Percentiles rank a stretch among this genome's conserved stretches.
These are phyloP conservation scores for Rhizopogon roseolus DNA, from an alignment of 768 basidiomycete genomes.

Conservation along the genomic window DNA sequence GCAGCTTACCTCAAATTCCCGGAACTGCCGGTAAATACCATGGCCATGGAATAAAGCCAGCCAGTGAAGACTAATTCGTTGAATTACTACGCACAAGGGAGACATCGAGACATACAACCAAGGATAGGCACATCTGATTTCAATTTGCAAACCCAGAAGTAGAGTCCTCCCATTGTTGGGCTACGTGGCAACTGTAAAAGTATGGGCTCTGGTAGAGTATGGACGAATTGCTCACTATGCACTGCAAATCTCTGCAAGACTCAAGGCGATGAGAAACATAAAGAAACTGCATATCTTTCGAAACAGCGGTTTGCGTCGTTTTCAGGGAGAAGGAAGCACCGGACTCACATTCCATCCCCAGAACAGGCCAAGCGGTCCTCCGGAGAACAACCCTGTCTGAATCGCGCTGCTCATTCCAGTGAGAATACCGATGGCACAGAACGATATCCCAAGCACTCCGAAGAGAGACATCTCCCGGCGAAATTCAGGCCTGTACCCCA, in stretches of 20 bases:
- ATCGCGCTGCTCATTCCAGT: conserved; percentile 60
- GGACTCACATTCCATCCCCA: conserved; percentile 58
- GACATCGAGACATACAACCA: conserved; percentile 36
- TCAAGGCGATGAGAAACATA: conserved; percentile 53
- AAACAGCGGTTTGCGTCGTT: background rate
- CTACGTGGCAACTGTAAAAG: conserved; percentile 19
- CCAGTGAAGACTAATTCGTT: conserved; percentile 40
- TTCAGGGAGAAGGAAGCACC: background rate
- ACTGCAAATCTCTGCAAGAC: conserved; percentile 55
- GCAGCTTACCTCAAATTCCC: conserved; percentile 44
- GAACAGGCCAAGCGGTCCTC: conserved; percentile 53
- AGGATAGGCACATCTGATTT: conserved; percentile 48
- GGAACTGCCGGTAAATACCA: conserved; percentile 56
- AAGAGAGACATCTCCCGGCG: conserved; percentile 54
- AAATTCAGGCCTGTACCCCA: conserved; percentile 54
- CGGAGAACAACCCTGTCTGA: conserved; percentile 54
- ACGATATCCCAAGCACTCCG: conserved; percentile 55
- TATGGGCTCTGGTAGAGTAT: background rate
- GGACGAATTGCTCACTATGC: conserved; percentile 39
- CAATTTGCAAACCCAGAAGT: conserved; percentile 63
- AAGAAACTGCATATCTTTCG: conserved; percentile 49
- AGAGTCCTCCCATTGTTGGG: conserved; percentile 54
- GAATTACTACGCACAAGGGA: background rate
- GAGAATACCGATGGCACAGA: conserved; percentile 56
- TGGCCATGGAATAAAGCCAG: conserved; percentile 57